These are phyloP conservation scores for Amauroascus niger DNA, from an alignment of 2,329 filamentous ascomycete genomes.

Conservation along the genomic window DNA sequence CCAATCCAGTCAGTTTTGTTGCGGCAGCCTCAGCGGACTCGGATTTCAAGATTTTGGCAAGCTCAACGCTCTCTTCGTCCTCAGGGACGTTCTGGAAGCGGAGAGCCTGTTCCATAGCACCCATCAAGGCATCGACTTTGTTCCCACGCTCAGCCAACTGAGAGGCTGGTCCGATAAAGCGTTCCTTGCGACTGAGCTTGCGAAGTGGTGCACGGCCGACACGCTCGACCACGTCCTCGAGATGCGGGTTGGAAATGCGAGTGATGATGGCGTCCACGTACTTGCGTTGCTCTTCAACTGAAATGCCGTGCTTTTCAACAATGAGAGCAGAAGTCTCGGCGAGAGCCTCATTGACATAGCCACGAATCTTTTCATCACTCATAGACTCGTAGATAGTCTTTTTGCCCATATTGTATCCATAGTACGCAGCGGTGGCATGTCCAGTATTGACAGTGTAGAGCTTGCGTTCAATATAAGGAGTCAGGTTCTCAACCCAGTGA, in stretches of 20 bases:
- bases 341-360: slow-evolving; percentile 68
- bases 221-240: slow-evolving; percentile 88
- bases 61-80: slow-evolving; percentile 78
- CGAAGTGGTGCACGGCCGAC: slow-evolving; percentile 89
- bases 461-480: slow-evolving; percentile 97
- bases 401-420: slow-evolving; percentile 79
- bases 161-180: slow-evolving; percentile 84
- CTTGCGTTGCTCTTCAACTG: slow-evolving; percentile 61
- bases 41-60: slow-evolving; percentile 75
- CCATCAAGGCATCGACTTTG: slow-evolving; percentile 63
- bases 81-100: slow-evolving; percentile 90
- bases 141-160: slow-evolving; percentile 76
- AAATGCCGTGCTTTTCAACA: slow-evolving; percentile 74
- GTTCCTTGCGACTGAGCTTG: slow-evolving; percentile 90
- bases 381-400: slow-evolving; percentile 83
- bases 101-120: slow-evolving; percentile 81
- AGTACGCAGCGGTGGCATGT: slow-evolving; percentile 92
- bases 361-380: slow-evolving; percentile 66
- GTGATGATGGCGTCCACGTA: slow-evolving; percentile 89
- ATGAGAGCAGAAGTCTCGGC: slow-evolving; percentile 81
- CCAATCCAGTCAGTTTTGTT: slow-evolving; percentile 69
- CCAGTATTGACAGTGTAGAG: slow-evolving; percentile 98
- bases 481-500: slow-evolving; percentile 84
- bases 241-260: slow-evolving; percentile 84
- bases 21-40: slow-evolving; percentile 66